These are phyloP conservation scores for Panicum virgatum DNA, from an alignment of 202 grass and related monocot genomes.

Conservation along the genomic window DNA sequence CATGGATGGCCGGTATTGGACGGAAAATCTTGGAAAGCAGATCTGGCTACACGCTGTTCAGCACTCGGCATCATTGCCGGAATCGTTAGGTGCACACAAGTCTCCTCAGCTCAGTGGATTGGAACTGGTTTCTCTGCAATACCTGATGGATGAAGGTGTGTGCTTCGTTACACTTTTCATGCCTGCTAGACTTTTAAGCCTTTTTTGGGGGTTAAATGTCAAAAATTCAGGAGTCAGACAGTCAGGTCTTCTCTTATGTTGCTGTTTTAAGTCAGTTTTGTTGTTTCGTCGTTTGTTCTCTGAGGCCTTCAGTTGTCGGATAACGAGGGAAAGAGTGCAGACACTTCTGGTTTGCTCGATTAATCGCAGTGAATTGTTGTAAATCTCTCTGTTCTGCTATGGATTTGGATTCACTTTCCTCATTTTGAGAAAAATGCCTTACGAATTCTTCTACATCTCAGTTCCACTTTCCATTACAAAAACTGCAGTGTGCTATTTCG, in stretches of 20 bases:
- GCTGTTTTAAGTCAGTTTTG: too few relatives aligned
- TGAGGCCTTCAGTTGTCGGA: too few relatives aligned
- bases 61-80: background rate
- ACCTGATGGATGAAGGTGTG: conserved; percentile 1
- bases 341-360: too few relatives aligned
- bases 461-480: too few relatives aligned
- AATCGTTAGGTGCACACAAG: background rate
- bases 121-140: background rate
- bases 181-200: background rate
- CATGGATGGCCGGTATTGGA: background rate
- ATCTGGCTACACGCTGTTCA: background rate
- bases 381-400: too few relatives aligned
- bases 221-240: background rate
- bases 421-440: too few relatives aligned
- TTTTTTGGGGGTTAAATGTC: background rate
- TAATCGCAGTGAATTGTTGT: too few relatives aligned
- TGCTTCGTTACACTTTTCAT: background rate
- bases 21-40: conserved; percentile 18
- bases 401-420: too few relatives aligned
- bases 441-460: too few relatives aligned
- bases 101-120: background rate
- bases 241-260: background rate
- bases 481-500: too few relatives aligned
- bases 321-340: too few relatives aligned
- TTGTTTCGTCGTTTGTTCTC: too few relatives aligned